Evolutionary conservation across 2,329 filamentous ascomycete genomes (phyloP).

Genomic region (Stemphylium vesicarium): DNA sequence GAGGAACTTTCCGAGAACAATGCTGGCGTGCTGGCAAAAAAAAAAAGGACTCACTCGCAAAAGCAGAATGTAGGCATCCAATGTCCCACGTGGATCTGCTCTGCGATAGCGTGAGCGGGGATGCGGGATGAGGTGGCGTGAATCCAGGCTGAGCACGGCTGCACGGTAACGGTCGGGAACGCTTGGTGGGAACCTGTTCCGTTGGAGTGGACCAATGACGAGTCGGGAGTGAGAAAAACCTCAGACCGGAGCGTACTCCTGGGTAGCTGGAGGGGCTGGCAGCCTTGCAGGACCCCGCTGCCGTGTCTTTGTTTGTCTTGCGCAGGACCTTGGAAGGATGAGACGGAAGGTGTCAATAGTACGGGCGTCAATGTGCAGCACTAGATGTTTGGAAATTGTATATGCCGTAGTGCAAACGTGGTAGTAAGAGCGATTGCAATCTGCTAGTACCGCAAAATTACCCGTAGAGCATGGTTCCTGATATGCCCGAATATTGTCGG

Average conservation of each 20-base stretch:
- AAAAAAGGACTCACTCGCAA: neutral
- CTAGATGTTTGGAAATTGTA: neutral
- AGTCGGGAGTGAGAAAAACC: neutral
- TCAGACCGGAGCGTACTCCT: neutral
- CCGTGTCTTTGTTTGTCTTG: neutral
- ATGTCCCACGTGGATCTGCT: slow-evolving; percentile 12
- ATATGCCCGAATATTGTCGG: slow-evolving; percentile 7
- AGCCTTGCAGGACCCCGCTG: slow-evolving; percentile 2
- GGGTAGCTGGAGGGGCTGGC: neutral
- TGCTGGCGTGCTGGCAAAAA: neutral
- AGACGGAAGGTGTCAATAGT: slow-evolving; percentile 5
- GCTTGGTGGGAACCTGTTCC: slow-evolving; percentile 1
- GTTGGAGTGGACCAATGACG: neutral
- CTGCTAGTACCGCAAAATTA: neutral
- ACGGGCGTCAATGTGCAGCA: neutral
- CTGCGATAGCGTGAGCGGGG: slow-evolving; percentile 11
- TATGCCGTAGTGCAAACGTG: slow-evolving; percentile 12
- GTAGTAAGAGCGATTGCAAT: slow-evolving; percentile 2
- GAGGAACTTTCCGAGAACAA: neutral
- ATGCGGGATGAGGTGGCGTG: slow-evolving; percentile 7
- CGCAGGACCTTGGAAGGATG: neutral
- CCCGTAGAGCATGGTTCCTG: neutral
- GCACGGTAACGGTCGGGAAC: slow-evolving; percentile 8
- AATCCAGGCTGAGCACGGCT: neutral
- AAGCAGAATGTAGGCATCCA: neutral